Conservation (phyloP, 1,139 yeast genomes). For the Yamadazyma trypodendri region DNA sequence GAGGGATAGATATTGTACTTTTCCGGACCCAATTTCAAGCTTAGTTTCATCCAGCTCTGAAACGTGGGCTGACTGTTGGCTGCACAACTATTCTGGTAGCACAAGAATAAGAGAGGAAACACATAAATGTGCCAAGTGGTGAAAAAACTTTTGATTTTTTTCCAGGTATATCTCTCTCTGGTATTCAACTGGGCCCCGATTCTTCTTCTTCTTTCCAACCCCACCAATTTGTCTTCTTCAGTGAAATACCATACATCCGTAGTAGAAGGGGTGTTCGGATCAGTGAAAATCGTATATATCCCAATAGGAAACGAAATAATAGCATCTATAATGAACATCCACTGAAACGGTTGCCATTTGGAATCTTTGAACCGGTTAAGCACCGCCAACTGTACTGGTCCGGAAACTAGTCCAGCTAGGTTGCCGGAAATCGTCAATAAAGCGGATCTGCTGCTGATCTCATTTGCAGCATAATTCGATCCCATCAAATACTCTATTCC, state of each 20-base stretch:
- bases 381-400: conserved; percentile 37
- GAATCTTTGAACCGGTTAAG: conserved; percentile 29
- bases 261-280: conserved; percentile 42
- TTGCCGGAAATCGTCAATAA: conserved; percentile 37
- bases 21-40: conserved; percentile 35
- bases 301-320: conserved; percentile 38
- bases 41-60: conserved; percentile 51
- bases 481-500: conserved; percentile 55
- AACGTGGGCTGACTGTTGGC: conserved; percentile 49
- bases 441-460: conserved; percentile 44
- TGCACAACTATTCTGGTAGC: conserved; percentile 48
- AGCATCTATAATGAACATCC: conserved; percentile 41
- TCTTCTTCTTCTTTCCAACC: conserved; percentile 41
- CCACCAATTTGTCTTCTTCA: conserved; percentile 34
- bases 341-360: conserved; percentile 31
- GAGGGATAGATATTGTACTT: conserved; percentile 52
- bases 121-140: conserved; percentile 50
- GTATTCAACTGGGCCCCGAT: conserved; percentile 48
- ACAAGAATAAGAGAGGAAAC: conserved; percentile 48
- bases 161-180: conserved; percentile 41
- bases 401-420: conserved; percentile 31
- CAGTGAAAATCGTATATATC: conserved; percentile 35
- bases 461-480: conserved; percentile 24
- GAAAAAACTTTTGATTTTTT: conserved; percentile 40
- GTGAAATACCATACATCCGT: conserved; percentile 39